Base-by-base conservation (phyloP, 1,139 yeast species). In the Pichia sp. region DNA sequence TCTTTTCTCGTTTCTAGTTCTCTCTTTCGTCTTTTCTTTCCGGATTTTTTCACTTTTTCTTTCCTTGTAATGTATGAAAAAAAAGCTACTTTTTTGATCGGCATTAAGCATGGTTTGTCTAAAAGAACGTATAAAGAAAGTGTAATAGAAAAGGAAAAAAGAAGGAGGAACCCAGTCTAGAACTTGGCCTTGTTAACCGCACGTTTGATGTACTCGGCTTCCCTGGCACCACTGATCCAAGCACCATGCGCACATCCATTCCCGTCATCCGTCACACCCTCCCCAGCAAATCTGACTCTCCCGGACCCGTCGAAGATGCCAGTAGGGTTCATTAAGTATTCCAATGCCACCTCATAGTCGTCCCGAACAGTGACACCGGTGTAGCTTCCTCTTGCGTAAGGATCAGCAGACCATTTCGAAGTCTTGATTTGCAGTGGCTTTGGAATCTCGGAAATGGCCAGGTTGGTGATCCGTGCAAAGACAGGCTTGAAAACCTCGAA, bases 221-320 rank as follows among this genome's bases (percentile, higher is more conserved):
- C 96, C 60, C 95, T 77, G 55, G 67, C 68, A 1, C 96, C 96
- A 64, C 89, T 80, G 60, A 71, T 69, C 80, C 86, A 82, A 12
- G 91, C 90, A 43, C 91, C 89, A 70, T 89, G 93, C 6, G 85
- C 91, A 71, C 96, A 88, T 0, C 96, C 96, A 40, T 85, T 83
- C 6, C 95, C 96, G 57, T 85, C 89, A 62, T 77, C 71, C 29
- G 80, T 78, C 1, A 95, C 82, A 65, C 87, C 96, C 67, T 89
- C 96, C 12, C 96, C 96, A 0, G 95, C 96, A 72, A 89, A 89
- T 52, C 93, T 73, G 6, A 89, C 74, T 16, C 76, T 71, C n/a
- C 68, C 65, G 33, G 57, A 56, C 20, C 69, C 70, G 46, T 67
- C 69, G 51, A 67, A 67, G 6, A 67, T 60, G n/a, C 58, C 66